phyloP scores from a whole-genome alignment of 192 early-diverging fungal genomes.

The Mortierella antarctica region DNA sequence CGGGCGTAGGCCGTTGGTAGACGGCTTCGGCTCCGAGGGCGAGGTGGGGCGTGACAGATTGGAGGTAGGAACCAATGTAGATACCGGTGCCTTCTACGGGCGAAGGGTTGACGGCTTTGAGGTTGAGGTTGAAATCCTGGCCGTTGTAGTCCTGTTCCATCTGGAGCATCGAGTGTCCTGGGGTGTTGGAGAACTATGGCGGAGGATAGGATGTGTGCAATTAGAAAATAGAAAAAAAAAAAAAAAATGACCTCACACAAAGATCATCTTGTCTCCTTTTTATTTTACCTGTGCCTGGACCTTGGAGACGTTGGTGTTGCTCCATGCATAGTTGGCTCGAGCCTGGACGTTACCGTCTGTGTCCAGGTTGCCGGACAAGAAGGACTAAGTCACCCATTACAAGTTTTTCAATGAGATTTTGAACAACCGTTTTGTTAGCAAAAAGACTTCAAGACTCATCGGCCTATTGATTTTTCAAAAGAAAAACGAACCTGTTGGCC shows the following conservation, averaged over 20 bases:
- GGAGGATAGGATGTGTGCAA: too few relatives aligned
- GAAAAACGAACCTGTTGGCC: constrained; percentile 69
- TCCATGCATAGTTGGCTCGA: constrained; percentile 85
- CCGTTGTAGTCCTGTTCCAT: constrained; percentile 94
- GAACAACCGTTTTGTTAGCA: too few relatives aligned
- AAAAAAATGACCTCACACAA: constrained; percentile 25
- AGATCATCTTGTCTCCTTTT: constrained; percentile 7
- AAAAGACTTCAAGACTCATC: neutral
- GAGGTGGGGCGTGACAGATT: constrained; percentile 86
- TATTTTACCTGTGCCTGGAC: constrained; percentile 64
- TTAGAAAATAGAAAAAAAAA: neutral
- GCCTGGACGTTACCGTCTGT: constrained; percentile 90
- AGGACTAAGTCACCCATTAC: constrained; percentile 61
- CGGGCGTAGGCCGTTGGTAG: constrained; percentile 85
- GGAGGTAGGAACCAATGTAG: constrained; percentile 87
- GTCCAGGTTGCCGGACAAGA: constrained; percentile 95
- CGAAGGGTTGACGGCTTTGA: constrained; percentile 97
- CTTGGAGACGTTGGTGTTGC: constrained; percentile 71
- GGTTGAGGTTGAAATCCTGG: constrained; percentile 85
- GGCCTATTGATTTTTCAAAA: neutral
- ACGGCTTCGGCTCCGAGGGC: constrained; percentile 89
- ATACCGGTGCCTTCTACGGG: constrained; percentile 91
- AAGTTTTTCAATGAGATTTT: neutral
- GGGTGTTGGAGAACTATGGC: constrained; percentile 68
- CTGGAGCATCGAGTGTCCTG: constrained; percentile 91